Evolutionary conservation across 345 rosid species (phyloP).

Genomic region (Kandelia obovata): DNA sequence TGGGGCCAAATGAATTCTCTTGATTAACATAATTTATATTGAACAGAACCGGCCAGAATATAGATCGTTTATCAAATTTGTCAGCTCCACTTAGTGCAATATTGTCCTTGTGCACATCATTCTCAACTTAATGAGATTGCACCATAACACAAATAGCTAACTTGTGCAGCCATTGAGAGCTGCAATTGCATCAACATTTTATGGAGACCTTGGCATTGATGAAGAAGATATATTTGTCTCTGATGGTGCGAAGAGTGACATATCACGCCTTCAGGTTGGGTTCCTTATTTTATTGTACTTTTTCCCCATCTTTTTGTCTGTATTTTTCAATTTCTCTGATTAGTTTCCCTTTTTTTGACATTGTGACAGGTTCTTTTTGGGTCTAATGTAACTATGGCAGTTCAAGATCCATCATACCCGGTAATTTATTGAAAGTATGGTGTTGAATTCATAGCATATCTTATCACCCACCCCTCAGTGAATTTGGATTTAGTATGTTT

Average conservation of each 20-base stretch:
- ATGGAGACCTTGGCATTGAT: constrained; percentile 69
- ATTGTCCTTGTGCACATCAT: not conserved
- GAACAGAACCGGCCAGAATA: not conserved
- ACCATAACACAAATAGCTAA: constrained; percentile 10
- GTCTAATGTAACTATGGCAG: constrained; percentile 72
- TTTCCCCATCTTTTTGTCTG: not conserved
- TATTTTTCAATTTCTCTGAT: not conserved
- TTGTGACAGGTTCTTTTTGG: constrained; percentile 74
- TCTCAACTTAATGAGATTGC: not conserved
- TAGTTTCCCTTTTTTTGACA: constrained; percentile 11
- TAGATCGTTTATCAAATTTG: not conserved
- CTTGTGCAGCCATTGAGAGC: constrained; percentile 69
- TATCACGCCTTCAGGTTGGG: constrained; percentile 91
- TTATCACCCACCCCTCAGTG: not conserved
- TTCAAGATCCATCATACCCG: constrained; percentile 99
- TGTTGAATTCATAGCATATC: not conserved
- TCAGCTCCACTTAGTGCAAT: not conserved
- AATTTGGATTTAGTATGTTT: not conserved
- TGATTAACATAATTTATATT: too few species aligned
- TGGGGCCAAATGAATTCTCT: too few species aligned
- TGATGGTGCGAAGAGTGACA: constrained; percentile 98
- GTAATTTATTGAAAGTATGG: constrained; percentile 33
- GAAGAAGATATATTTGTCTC: constrained; percentile 91
- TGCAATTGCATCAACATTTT: constrained; percentile 72
- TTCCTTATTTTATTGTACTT: constrained; percentile 2